Evolutionary conservation across 306 rosid genomes (phyloP), one percentile per base, ranked within the genome.

Genomic region (Trifolium dubium): DNA sequence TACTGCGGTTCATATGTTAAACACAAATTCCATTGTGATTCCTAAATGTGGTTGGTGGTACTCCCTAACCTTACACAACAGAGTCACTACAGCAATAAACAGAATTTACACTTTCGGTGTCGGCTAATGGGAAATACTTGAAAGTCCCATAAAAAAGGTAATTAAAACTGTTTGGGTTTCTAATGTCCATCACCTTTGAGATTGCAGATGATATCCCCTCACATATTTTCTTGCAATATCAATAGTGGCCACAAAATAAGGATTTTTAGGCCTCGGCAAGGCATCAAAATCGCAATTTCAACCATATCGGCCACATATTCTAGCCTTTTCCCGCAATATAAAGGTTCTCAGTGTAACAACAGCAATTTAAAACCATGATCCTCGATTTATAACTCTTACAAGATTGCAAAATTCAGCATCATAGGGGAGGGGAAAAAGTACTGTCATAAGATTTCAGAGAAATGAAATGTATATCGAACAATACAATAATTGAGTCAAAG

Each of bases 401-500:
- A 23, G 19, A 14, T 47, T 68, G 71, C 17, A 50, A 17, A 64
- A 68, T 39, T 55, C 58, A 74, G 59, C 73, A 51, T 64, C 53
- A 74, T 37, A 44, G 23, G 72, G 47, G 58, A 71, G 34, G 13
- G 66, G 64, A 31, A 71, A 10, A 69, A 17, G 35, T n/a, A 46
- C 56, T 35, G 39, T 9, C 0, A 63, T 79, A 69, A 53, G 61
- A 71, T 55, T 37, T 72, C 10, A 43, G 32, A 37, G 49, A 56
- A 31, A 74, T 35, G 64, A 62, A 61, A 37, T 64, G 49, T 47
- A 62, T 50, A 63, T 68, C 39, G 51, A 76, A 72, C 66, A 64
- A 61, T 43, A 79, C 83, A 73, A 54, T 64, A 50, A 41, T 35
- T 72, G 63, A 30, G 74, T 35, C 64, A 72, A 84, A 77, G 75